phyloP scores from a whole-genome alignment of 495 filamentous ascomycete species.

The Penicillium ochrochloron region DNA sequence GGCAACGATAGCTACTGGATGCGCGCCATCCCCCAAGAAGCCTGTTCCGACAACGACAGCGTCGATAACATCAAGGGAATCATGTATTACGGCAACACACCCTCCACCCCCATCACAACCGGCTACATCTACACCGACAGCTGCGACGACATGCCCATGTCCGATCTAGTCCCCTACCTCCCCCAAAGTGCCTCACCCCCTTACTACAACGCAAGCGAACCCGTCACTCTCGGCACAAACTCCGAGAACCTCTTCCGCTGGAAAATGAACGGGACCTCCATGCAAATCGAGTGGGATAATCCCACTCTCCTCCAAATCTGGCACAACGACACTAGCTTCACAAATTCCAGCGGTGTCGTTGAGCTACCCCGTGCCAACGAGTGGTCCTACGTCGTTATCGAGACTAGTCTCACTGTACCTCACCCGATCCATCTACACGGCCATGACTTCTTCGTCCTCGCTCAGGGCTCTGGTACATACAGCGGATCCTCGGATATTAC shows the following conservation, averaged over 20 bases:
- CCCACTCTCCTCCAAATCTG: constrained; percentile 28
- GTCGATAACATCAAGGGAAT: constrained; percentile 59
- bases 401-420: no score
- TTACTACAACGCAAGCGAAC: constrained; percentile 17
- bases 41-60: constrained; percentile 48
- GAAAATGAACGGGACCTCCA: constrained; percentile 29
- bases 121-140: constrained; percentile 14
- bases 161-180: constrained; percentile 20
- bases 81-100: constrained; percentile 54
- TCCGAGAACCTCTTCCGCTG: constrained; percentile 28
- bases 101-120: constrained; percentile 12
- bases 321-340: constrained; percentile 23
- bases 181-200: constrained; percentile 19
- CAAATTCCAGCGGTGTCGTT: constrained; percentile 21
- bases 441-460: no score
- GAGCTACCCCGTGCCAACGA: constrained; percentile 56
- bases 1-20: constrained; percentile 65
- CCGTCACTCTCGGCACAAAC: constrained; percentile 21
- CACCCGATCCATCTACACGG: no score
- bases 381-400: no score
- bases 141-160: constrained; percentile 12
- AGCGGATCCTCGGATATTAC: no score
- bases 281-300: constrained; percentile 31
- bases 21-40: constrained; percentile 58
- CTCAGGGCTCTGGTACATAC: no score